Evolutionary conservation across 169 alveolate species (phyloP), one percentile per base, ranked within the genome.

Genomic region (Babesia gibsoni): DNA sequence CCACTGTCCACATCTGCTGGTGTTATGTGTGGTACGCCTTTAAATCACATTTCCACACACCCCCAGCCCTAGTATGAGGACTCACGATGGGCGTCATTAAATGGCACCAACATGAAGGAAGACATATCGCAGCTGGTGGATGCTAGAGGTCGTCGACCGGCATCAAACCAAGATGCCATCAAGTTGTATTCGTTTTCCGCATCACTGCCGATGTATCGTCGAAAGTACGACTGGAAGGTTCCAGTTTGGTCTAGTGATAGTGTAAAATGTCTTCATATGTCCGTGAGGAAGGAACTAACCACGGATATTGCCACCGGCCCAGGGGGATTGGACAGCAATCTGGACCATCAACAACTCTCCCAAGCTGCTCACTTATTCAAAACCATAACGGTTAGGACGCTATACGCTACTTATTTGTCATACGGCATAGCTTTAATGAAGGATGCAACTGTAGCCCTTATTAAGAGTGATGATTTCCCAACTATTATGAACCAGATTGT

Each of bases 171-270:
- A 43, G 88, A 79, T 52, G 80, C 88, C 8, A 35, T 56, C 36
- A 48, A 35, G 30, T 25, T 79, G 14, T 67, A 79, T 49, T 46
- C 52, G 16, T 68, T 68, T 35, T 63, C 57, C 42, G 50, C 84
- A 1, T 58, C 67, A 9, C 33, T 79, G 22, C 88, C 88, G 4
- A 4, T 69, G 6, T 79, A 42, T 35, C 18, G 88, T 32, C 37
- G 69, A n/a, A 79, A 79, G 69, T 79, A 79, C 36, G 88, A 79
- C 65, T 69, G 83, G 88, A 79, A 79, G 18, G 61, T 59, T 12
- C 77, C 77, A 27, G 63, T 46, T 56, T 79, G 88, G 88, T 56
- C 65, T 27, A 35, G 49, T 10, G 75, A 68, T 8, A 73, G 69
- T 18, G 42, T 79, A 12, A 63, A 29, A 30, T 37, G 30, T 33